Base-by-base conservation (phyloP, 2,329 filamentous ascomycete species). In the Fusarium mexicanum region DNA sequence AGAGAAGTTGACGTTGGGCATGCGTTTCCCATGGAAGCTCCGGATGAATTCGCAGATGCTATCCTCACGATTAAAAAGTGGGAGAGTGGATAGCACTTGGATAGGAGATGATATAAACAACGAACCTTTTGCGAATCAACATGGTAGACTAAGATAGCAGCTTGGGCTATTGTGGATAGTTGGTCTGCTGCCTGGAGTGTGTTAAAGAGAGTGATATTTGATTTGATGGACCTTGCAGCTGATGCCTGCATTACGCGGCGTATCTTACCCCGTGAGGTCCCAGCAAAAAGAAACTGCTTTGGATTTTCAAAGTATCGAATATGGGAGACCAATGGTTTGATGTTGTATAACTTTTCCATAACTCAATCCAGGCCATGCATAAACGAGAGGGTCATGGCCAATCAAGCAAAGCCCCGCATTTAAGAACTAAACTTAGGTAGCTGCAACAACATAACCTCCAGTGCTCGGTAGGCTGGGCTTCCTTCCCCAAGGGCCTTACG, bases 11-110 rank as follows among this genome's bases (percentile, higher is more conserved):
- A 69, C 20, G 64, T 69, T 31, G 66, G 64, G 2, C 64, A 69
- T 35, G 64, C 66, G 0, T 69, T 69, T 57, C 66, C 66, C 1
- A 69, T 69, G 43, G 64, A 69, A 17, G 66, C 66, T 5, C 66
- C 66, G 0, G 20, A 16, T 2, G 64, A 64, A 8, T 69, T 69
- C 18, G 33, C 38, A 4, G 17, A 64, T 40, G 57, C 57, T 16
- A 14, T 69, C 24, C 31, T 69, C 12, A 46, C 26, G 1, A 18
- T 69, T 37, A 2, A 50, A 9, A 9, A 7, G 2, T 55, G 64
- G 64, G n/a, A 46, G 14, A 48, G 16, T 7, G 16, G 26, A 5
- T 69, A 20, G 53, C 4, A 20, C 22, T 20, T 29, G 18, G 16
- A 17, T 10, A 47, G 8, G 12, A 47, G 9, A 16, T 6, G 18